Evolutionary conservation across 1,139 yeast species (phyloP), one percentile per base, ranked within the genome.

Genomic region (Geotrichum australiense): DNA sequence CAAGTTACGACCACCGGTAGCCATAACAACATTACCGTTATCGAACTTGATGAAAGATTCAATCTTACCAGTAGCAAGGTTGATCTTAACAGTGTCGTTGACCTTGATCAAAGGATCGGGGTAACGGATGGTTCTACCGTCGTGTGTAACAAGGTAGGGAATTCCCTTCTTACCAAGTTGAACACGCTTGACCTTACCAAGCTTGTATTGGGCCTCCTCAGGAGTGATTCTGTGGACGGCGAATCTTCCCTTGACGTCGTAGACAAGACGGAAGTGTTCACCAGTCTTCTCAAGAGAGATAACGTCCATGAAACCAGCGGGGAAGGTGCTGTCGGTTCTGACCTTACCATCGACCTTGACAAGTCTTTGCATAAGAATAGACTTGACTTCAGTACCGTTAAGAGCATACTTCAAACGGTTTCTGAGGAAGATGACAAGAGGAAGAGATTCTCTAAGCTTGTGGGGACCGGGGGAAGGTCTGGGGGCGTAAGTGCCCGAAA

Each of bases 391-490:
- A 76, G 96, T 89, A 68, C 96, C 97, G 81, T 91, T 91, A 70
- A 91, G 81, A 59, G 97, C 97, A 71, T 91, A 91, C 91, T 89
- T 91, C 71, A 91, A 80, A 79, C 97, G 87, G 94, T 91, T 91
- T 82, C 98, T 87, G 69, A 91, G 77, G 80, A 91, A 91, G 62
- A 91, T 91, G 67, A 91, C 79, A 74, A 91, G 82, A 69, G 98
- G 98, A 68, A 91, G 83, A 51, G 96, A 91, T 77, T 91, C 98
- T 75, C 98, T 83, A 73, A 89, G 81, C 77, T 91, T 91, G 82
- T 91, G 98, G 69, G 98, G 98, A 78, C 98, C 98, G 61, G 95
- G 82, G 55, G 96, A 86, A 68, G 97, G 95, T 80, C 97, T 89
- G 76, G 98, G 98, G 59, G 98, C 98, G 72, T 91, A 91, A 68